Evolutionary conservation across 148 eudicot species (phyloP), one percentile per base, ranked within the genome.

Genomic region (Vaccinium macrocarpon): DNA sequence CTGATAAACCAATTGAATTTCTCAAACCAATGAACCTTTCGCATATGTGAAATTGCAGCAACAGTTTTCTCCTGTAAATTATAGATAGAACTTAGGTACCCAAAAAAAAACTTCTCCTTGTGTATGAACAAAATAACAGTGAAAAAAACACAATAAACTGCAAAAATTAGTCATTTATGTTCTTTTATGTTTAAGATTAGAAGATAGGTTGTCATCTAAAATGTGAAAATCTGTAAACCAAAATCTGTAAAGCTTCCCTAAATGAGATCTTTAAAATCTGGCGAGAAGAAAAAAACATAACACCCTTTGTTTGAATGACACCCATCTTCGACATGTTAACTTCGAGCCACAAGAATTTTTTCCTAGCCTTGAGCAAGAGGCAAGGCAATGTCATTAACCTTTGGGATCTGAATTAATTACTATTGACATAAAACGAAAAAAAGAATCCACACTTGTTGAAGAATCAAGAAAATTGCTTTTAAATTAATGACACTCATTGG

Each of bases 11-110:
- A 97, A 85, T 97, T 95, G 85, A 97, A 97, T 87, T 97, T 97
- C 90, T 97, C 99, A 90, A 97, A 97, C 99, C 99, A 97, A 89
- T 93, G 99, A 81, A 97, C 99, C 88, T 97, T 97, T 21, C 99
- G 99, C 91, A 97, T 93, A 88, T 97, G 99, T 85, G 98, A 87
- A 86, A 97, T 97, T 79, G 93, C 89, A 89, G 98, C 98, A 84
- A 95, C 99, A 15, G 96, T 72, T 88, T 97, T 97, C 91, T 97
- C 99, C 99, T 97, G 93, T 61, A 83, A 81, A 86, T 86, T 27
- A 25, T 87, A 52, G 64, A 68, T 51, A 59, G 76, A 71, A n/a
- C 66, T 82, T 62, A n/a, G 74, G 19, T 70, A 51, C 50, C 25
- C 18, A 55, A 1, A 29, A 52, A 52, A 38, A 32, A 61, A 15